Evolutionary conservation across 2,329 filamentous ascomycete species (phyloP).

Genomic region (Colletotrichum sansevieriae): DNA sequence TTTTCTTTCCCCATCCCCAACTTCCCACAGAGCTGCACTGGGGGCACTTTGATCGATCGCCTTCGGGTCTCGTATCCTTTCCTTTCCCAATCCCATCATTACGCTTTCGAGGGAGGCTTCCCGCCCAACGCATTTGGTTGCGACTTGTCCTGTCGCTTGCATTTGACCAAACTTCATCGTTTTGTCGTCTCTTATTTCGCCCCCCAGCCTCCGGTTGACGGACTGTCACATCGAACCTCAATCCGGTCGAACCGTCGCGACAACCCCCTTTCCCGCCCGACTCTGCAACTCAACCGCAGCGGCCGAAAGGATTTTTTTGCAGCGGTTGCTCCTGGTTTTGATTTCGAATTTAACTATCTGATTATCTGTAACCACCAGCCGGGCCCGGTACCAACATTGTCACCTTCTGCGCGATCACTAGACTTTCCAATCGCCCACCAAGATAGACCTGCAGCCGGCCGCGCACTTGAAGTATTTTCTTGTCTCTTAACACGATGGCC

Average conservation of each 20-base stretch:
- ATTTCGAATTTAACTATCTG: not conserved
- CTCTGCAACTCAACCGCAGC: not conserved
- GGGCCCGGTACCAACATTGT: constrained; percentile 12
- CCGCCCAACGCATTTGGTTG: constrained; percentile 11
- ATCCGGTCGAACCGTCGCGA: constrained; percentile 32
- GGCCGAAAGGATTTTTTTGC: constrained; percentile 20
- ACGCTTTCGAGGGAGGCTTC: constrained; percentile 20
- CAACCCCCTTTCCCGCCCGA: constrained; percentile 20
- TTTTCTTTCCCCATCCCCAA: constrained; percentile 51
- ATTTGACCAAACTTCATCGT: constrained; percentile 14
- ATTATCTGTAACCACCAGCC: constrained; percentile 17
- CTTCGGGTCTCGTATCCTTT: constrained; percentile 40
- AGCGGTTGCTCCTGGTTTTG: not conserved
- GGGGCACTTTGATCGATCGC: constrained; percentile 41
- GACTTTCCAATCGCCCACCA: constrained; percentile 36
- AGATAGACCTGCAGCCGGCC: constrained; percentile 42
- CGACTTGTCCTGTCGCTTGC: constrained; percentile 24
- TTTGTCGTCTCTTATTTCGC: constrained; percentile 23
- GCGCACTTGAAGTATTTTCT: constrained; percentile 22
- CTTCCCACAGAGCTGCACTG: constrained; percentile 37
- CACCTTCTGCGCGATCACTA: constrained; percentile 39
- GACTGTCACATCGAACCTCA: constrained; percentile 41
- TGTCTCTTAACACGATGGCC: constrained; percentile 66
- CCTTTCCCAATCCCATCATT: constrained; percentile 41
- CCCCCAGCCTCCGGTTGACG: constrained; percentile 38